These are phyloP conservation scores for Melampsora larici-populina DNA, from an alignment of 1,284 basidiomycete species.

Conservation along the genomic window DNA sequence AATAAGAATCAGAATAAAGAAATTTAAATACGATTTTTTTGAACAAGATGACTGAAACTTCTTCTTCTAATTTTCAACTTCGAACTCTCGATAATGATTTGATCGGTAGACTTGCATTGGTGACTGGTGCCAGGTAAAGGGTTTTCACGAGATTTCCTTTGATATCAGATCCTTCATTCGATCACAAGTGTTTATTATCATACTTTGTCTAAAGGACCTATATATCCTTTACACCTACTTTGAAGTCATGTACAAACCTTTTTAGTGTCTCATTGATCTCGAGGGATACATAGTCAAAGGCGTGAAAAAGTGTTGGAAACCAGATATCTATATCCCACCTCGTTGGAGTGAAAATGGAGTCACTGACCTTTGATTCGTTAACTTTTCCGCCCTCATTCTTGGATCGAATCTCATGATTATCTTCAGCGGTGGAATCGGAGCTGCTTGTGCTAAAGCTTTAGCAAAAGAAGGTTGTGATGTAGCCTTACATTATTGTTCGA, in stretches of 20 bases:
- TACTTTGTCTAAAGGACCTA: not conserved
- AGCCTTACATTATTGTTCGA: constrained; percentile 5
- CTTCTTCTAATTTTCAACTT: no score
- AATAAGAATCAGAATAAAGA: no score
- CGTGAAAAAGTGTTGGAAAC: no score
- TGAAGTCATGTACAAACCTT: not conserved
- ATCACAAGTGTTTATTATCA: not conserved
- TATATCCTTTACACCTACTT: not conserved
- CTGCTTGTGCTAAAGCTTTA: constrained; percentile 18
- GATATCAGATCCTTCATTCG: not conserved
- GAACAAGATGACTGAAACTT: no score
- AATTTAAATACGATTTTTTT: no score
- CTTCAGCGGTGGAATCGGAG: constrained; percentile 9
- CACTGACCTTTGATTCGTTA: no score
- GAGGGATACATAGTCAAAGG: no score
- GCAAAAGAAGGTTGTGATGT: constrained; percentile 19
- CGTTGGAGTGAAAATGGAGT: no score
- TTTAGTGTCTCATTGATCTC: no score
- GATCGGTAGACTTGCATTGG: constrained; percentile 3
- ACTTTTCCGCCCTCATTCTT: no score
- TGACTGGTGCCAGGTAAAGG: constrained; percentile 11
- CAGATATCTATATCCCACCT: no score
- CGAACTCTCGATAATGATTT: not conserved
- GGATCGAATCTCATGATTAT: no score
- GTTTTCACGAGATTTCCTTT: not conserved